A percentile compares a stretch with the other conserved stretches of the same genome.
These are phyloP conservation scores for Glonium stellatum DNA, from an alignment of 495 filamentous ascomycete genomes.

Conservation along the genomic window DNA sequence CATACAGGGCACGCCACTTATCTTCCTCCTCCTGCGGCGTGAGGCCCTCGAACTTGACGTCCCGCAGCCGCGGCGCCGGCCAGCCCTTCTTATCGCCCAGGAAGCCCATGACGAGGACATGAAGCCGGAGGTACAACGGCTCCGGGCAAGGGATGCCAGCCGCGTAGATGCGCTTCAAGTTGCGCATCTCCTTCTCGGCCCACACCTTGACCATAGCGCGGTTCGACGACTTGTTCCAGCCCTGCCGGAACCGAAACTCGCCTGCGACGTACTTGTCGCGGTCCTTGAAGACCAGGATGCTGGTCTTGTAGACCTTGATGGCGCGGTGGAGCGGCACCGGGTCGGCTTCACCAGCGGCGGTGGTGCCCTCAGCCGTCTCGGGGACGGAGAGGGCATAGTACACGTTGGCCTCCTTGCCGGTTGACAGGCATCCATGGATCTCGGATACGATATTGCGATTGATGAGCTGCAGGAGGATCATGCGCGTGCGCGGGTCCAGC, in stretches of 20 bases:
- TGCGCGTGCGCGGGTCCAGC: slow-evolving; percentile 83
- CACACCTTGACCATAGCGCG: slow-evolving; percentile 94
- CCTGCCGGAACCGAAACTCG: slow-evolving; percentile 74
- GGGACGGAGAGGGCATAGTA: slow-evolving; percentile 66
- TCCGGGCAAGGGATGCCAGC: slow-evolving; percentile 88
- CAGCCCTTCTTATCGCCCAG: slow-evolving; percentile 80
- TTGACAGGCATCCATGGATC: slow-evolving; percentile 86
- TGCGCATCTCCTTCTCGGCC: slow-evolving; percentile 98
- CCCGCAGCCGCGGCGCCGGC: slow-evolving; percentile 75
- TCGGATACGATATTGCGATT: slow-evolving; percentile 74
- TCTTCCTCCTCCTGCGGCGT: slow-evolving; percentile 44
- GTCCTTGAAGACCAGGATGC: slow-evolving; percentile 94
- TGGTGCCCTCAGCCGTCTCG: slow-evolving; percentile 25
- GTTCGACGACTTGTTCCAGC: slow-evolving; percentile 86
- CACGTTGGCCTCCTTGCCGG: slow-evolving; percentile 96
- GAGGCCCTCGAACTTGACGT: slow-evolving; percentile 54
- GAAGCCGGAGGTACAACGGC: slow-evolving; percentile 75
- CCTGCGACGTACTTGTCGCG: slow-evolving; percentile 89
- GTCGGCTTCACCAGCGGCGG: slow-evolving; percentile 34
- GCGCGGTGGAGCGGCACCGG: slow-evolving; percentile 57
- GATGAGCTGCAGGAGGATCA: slow-evolving; percentile 93
- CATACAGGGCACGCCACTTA: slow-evolving; percentile 68
- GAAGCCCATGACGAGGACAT: slow-evolving; percentile 92
- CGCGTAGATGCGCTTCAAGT: slow-evolving; percentile 71
- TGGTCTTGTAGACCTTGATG: slow-evolving; percentile 98